Evolutionary conservation across 2,329 filamentous ascomycete species (phyloP), one percentile per base, ranked within the genome.

Genomic region (Epichloe aotearoae): DNA sequence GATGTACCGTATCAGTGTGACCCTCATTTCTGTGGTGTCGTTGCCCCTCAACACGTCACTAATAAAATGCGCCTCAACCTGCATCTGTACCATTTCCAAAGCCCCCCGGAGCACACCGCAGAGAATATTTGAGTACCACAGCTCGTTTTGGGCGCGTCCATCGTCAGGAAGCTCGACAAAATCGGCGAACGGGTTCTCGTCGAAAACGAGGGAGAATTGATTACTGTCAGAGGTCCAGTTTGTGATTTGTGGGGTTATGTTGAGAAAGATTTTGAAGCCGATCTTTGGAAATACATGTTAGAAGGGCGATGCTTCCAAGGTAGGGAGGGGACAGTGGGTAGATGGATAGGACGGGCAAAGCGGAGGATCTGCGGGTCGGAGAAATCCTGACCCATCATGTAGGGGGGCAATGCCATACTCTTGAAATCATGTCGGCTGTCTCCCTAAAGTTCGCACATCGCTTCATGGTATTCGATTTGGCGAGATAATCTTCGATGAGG

Each of bases 31-130:
- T 1, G 93, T 98, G 17, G 87, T 91, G 65, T 98, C 93, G 62
- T 96, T 91, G 3, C 93, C 93, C 51, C 89, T 82, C 53, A 98
- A 73, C 34, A 95, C 79, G 66, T 98, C 93, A 66, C 88, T 96
- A 62, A 95, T 86, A 65, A 97, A 98, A 64, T 95, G 90, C 45
- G 88, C 88, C 65, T 98, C 91, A 4, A 97, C 89, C 68, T 97
- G 93, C 88, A 97, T 95, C 77, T 97, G 91, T 62, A 97, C 91
- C 93, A 98, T 98, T 68, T 98, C 93, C 53, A 98, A 69, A 1
- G 91, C 84, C 93, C 93, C 23, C 58, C 93, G 77, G 54, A 98
- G 72, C 42, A 98, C 87, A 42, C 93, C 93, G 60, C 93, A 96
- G 42, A 97, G 77, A 52, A 98, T 94, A 68, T 97, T 98, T 5